A percentile compares a stretch with the other conserved stretches of the same genome.
Evolutionary conservation across 768 basidiomycete species (phyloP).

Genomic region (Suillus spraguei): DNA sequence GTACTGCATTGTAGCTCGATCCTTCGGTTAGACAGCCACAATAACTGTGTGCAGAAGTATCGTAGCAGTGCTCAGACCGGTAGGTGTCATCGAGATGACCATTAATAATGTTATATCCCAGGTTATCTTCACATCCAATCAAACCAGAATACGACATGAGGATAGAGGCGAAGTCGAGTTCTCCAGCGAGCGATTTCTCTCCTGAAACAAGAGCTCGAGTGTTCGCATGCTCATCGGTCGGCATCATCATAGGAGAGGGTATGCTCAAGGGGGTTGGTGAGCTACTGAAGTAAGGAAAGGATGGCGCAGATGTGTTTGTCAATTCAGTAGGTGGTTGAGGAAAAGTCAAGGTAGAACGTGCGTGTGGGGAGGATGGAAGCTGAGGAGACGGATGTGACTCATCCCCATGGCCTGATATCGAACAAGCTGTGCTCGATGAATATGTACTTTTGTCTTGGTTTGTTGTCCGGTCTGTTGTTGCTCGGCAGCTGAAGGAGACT

Average conservation of each 20-base stretch:
- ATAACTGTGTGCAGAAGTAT: conserved; percentile 35
- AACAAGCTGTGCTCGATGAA: conserved; percentile 5
- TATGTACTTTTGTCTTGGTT: conserved; percentile 4
- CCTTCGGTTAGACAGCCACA: conserved; percentile 63
- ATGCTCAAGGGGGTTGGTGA: conserved; percentile 29
- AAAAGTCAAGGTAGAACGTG: conserved; percentile 33
- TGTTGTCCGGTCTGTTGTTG: conserved; percentile 13
- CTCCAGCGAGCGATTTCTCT: conserved; percentile 32
- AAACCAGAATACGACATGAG: conserved; percentile 39
- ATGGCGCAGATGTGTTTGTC: conserved; percentile 13
- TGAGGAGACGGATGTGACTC: conserved; percentile 15
- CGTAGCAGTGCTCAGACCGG: conserved; percentile 19
- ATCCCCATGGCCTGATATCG: conserved; percentile 7
- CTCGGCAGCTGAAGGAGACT: conserved; percentile 22
- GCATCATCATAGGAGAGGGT: conserved; percentile 42
- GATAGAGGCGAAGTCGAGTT: conserved; percentile 46
- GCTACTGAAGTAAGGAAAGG: conserved; percentile 20
- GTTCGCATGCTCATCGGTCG: conserved; percentile 45
- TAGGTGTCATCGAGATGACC: conserved; percentile 15
- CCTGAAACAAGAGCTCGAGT: conserved; percentile 31
- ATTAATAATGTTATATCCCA: conserved; percentile 8
- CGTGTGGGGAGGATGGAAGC: conserved; percentile 31
- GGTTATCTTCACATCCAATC: conserved; percentile 18
- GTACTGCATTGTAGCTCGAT: conserved; percentile 54
- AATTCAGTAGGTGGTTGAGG: conserved; percentile 27